Base-by-base conservation (phyloP, 2,329 filamentous ascomycete genomes). In the Cladosporium velox region DNA sequence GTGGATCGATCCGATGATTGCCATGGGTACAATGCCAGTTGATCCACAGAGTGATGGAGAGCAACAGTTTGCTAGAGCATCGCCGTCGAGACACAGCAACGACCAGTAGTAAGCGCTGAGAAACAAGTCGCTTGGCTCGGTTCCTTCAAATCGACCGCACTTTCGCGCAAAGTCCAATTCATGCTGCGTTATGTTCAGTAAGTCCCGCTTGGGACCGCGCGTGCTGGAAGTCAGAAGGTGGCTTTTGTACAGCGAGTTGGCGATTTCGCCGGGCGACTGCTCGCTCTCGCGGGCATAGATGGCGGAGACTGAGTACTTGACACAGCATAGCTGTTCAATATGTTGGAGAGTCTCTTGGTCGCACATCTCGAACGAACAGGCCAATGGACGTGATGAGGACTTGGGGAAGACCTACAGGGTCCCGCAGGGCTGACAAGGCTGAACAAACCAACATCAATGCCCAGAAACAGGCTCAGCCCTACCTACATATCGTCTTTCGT, bases 101-200 rank as follows among this genome's bases (percentile, higher is more conserved):
- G 88, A 84, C 76, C 91, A 88, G 65, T 89, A 85, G 69, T 88
- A 92, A 14, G 90, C 87, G 72, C 81, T 82, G 6, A 92, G 77
- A 73, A 93, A 93, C 0, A 93, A 77, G 18, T 88, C 83, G 68
- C 88, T 90, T 0, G 90, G 91, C 61, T 58, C 55, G n/a, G 55
- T 58, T 15, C 82, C 74, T 0, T 89, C 90, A 86, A 90, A 93
- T 62, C 85, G 87, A 1, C 90, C 90, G 73, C 90, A 92, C 65
- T 82, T 73, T 8, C 79, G 77, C 1, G 88, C 88, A 54, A 79
- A 82, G 47, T 85, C 77, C 30, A 90, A 73, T 34, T 63, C 59
- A 49, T 59, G 26, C 32, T 61, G 26, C 24, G 62, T 60, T 18
- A 69, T 47, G 11, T 65, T 66, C 3, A 51, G 65, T 1, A 63